Evolutionary conservation across 106 monocot species (phyloP).

Genomic region (Vanilla planifolia): DNA sequence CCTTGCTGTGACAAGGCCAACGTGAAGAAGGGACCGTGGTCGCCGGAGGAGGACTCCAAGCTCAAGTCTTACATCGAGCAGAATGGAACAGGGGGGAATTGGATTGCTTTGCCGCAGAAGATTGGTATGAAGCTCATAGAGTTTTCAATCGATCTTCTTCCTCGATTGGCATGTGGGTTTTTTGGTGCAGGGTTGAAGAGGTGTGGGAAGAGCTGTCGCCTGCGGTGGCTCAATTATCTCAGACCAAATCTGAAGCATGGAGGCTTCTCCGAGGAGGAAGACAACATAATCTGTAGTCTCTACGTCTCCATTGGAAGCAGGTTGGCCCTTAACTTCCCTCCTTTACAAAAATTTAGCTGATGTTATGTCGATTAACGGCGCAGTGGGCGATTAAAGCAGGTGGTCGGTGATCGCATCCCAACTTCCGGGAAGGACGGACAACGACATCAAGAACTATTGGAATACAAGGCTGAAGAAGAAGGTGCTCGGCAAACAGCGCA

Average conservation of each 20-base stretch:
- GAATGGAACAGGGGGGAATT: slow-evolving; percentile 96
- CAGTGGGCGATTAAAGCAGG: slow-evolving; percentile 82
- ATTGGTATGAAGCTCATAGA: slow-evolving; percentile 37
- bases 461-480: slow-evolving; percentile 87
- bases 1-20: slow-evolving; percentile 93
- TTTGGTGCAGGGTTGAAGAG: slow-evolving; percentile 63
- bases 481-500: slow-evolving; percentile 27
- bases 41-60: slow-evolving; percentile 79
- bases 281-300: slow-evolving; percentile 81
- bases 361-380: slow-evolving; percentile 19
- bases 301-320: slow-evolving; percentile 88
- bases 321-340: slow-evolving; percentile 18
- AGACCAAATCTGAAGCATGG: slow-evolving; percentile 83
- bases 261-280: slow-evolving; percentile 89
- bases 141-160: background rate
- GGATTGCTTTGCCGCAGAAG: slow-evolving; percentile 93
- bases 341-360: background rate
- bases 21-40: slow-evolving; percentile 97
- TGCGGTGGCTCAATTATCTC: slow-evolving; percentile 90
- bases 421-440: slow-evolving; percentile 80
- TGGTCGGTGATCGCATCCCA: slow-evolving; percentile 91
- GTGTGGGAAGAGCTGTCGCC: slow-evolving; percentile 90
- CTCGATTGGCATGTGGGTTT: background rate
- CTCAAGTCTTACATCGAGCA: slow-evolving; percentile 87
- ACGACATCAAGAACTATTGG: slow-evolving; percentile 95